phyloP scores from a whole-genome alignment of 106 monocot genomes.

The Phalaenopsis equestris region DNA sequence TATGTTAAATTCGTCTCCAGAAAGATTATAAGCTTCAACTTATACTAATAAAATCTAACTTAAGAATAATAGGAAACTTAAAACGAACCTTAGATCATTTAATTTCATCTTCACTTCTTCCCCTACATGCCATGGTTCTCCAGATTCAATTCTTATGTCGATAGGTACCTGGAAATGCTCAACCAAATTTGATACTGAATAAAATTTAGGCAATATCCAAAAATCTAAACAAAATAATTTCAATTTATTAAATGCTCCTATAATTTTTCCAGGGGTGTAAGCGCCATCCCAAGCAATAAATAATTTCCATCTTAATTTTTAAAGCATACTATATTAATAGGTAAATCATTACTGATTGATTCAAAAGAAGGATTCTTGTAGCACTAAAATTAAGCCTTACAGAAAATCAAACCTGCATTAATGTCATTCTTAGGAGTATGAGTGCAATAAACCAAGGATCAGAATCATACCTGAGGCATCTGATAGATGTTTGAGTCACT shows the following conservation, averaged over 20 bases:
- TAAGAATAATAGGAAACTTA: not conserved
- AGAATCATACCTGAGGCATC: constrained; percentile 53
- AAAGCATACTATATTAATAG: not conserved
- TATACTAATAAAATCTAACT: not conserved
- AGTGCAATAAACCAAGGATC: not conserved
- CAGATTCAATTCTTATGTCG: constrained; percentile 38
- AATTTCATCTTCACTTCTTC: constrained; percentile 41
- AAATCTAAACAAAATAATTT: not conserved
- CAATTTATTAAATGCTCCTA: not conserved
- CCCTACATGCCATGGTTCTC: constrained; percentile 23
- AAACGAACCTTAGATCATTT: constrained; percentile 42
- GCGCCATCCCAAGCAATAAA: not conserved
- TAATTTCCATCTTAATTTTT: not conserved
- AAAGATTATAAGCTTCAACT: not conserved
- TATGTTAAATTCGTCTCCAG: not conserved
- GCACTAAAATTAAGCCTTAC: not conserved
- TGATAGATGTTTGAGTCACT: constrained; percentile 78
- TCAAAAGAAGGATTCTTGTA: not conserved
- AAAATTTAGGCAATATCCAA: not conserved
- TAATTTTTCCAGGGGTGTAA: not conserved
- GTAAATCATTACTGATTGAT: not conserved
- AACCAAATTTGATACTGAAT: not conserved
- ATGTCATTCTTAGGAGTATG: not conserved
- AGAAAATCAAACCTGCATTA: not conserved
- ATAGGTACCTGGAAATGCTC: constrained; percentile 41